Evolutionary conservation across 2,329 filamentous ascomycete species (phyloP).

Genomic region (Spiromastix sp.): DNA sequence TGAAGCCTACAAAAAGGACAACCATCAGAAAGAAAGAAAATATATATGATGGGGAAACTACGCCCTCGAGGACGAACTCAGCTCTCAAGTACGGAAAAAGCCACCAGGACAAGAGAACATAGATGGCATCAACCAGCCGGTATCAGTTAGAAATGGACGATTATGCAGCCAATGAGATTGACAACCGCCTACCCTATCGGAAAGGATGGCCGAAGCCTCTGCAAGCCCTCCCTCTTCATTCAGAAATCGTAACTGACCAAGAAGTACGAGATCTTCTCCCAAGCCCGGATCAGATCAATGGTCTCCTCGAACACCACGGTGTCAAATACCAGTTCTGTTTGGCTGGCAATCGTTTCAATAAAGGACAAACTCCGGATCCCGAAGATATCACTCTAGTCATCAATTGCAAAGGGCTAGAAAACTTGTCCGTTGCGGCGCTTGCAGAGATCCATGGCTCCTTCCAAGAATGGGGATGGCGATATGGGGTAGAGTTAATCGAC

Average conservation of each 20-base stretch:
- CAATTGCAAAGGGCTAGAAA: background rate
- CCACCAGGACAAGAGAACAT: background rate
- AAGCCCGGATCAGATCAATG: background rate
- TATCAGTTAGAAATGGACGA: background rate
- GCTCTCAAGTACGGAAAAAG: background rate
- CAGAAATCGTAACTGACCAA: background rate
- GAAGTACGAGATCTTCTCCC: background rate
- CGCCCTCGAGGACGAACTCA: background rate
- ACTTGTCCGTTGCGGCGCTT: background rate
- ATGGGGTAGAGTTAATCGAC: background rate
- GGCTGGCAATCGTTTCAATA: background rate
- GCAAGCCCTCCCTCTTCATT: background rate
- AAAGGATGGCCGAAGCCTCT: background rate
- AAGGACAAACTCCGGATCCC: background rate
- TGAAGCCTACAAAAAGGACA: background rate
- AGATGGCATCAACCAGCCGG: background rate
- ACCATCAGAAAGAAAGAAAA: background rate
- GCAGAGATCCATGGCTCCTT: background rate
- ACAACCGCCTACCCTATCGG: background rate
- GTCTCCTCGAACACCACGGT: background rate
- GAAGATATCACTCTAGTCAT: background rate
- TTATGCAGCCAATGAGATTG: background rate
- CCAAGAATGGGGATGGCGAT: background rate
- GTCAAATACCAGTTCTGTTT: background rate
- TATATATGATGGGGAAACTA: background rate